Conservation (phyloP, 2,329 filamentous ascomycete species). For the Monilinia polystroma region DNA sequence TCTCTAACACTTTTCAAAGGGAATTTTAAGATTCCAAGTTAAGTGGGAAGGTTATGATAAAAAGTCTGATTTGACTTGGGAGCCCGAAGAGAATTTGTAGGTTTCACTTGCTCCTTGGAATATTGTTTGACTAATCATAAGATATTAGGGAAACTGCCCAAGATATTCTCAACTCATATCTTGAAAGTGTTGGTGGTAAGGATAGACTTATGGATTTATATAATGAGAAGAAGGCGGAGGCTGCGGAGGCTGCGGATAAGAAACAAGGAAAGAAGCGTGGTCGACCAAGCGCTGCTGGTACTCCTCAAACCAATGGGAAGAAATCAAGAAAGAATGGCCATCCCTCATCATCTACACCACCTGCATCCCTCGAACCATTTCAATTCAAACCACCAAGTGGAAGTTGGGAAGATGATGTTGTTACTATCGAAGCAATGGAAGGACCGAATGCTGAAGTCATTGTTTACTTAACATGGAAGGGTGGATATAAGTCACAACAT, state of each 20-base stretch:
- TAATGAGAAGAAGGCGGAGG: constrained; percentile 41
- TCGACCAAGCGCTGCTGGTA: constrained; percentile 45
- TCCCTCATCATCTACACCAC: constrained; percentile 38
- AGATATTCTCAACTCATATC: constrained; percentile 64
- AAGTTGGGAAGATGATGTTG: constrained; percentile 74
- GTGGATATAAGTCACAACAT: constrained; percentile 72
- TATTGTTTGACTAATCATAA: constrained; percentile 23
- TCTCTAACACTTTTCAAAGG: constrained; percentile 34
- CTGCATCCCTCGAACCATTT: constrained; percentile 47
- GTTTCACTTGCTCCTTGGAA: constrained; percentile 36
- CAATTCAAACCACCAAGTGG: constrained; percentile 67
- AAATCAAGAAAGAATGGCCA: constrained; percentile 36
- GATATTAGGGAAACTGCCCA: constrained; percentile 53
- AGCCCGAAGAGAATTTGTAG: constrained; percentile 69
- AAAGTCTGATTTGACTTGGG: constrained; percentile 72
- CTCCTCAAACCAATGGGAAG: constrained; percentile 30
- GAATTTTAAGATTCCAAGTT: constrained; percentile 62
- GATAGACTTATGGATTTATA: constrained; percentile 51
- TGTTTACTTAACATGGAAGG: constrained; percentile 73
- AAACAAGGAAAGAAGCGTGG: constrained; percentile 60
- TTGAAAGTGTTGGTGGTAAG: constrained; percentile 61
- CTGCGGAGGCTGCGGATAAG: constrained; percentile 39
- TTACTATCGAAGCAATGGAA: constrained; percentile 69
- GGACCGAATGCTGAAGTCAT: constrained; percentile 61
- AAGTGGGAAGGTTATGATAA: constrained; percentile 80